Evolutionary conservation across 345 rosid genomes (phyloP), one percentile per base, ranked within the genome.

Genomic region (Gossypium herbaceum): DNA sequence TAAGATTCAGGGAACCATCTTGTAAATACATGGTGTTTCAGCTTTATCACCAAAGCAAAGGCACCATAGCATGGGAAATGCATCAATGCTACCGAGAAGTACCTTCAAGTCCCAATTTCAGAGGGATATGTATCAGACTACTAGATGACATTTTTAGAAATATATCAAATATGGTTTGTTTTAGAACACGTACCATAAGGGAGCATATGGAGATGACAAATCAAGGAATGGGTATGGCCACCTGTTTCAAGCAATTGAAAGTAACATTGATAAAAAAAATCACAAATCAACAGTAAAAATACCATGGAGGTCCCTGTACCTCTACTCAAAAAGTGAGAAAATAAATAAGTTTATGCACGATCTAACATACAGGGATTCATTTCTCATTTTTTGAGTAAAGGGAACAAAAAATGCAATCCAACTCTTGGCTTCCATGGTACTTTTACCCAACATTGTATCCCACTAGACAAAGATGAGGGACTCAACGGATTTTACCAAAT

Each of bases 171-270:
- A 9, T 70, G 61, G 61, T 70, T 52, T 52, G 17, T 70, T 29
- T 17, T 16, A 61, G 73, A 24, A 22, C 52, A 45, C 73, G 62
- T 86, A 95, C 99, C 98, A 93, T 58, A 96, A 66, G 51, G 98
- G 98, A 78, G 97, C 92, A 82, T 83, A 88, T 54, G 85, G 80
- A 62, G 99, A 93, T 75, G 97, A 90, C 79, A 96, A 68, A 83
- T 96, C 99, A 24, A 96, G 89, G 75, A 96, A 96, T 60, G 98
- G 98, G 76, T 93, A 96, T 20, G 98, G 98, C 98, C 98, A 96
- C 99, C 99, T 93, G 87, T 83, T 76, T 75, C 65, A 29, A 58
- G 63, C 8, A 24, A 75, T 22, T 12, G 25, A 19, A 56, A 73
- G 39, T 52, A 48, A 51, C 54, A 17, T 16, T 47, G 62, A 39